phyloP scores from a whole-genome alignment of 805 yeast genomes.

The Cyberlindnera mycetangii region DNA sequence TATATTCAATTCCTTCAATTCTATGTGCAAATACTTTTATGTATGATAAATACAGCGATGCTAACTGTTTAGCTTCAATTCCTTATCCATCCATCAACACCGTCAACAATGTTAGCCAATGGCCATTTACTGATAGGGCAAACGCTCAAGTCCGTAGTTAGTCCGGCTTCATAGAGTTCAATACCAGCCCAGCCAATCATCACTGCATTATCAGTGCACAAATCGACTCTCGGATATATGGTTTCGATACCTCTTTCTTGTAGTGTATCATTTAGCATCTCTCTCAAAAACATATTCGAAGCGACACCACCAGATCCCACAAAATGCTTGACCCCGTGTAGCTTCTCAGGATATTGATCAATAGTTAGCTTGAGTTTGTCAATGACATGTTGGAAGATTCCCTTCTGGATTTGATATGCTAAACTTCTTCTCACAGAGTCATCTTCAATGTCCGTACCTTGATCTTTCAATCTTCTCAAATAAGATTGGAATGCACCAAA shows the following conservation, averaged over 20 bases:
- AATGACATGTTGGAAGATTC: constrained; percentile 69
- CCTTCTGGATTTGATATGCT: constrained; percentile 59
- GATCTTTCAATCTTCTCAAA: constrained; percentile 38
- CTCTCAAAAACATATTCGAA: constrained; percentile 59
- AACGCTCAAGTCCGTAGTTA: constrained; percentile 48
- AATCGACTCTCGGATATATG: constrained; percentile 62
- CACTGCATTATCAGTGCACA: constrained; percentile 93
- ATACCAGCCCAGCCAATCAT: constrained; percentile 99
- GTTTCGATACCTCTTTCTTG: constrained; percentile 34
- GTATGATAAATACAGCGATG: too few species aligned
- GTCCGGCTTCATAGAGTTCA: constrained; percentile 60
- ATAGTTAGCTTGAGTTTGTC: constrained; percentile 58
- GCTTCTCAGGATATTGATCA: constrained; percentile 36
- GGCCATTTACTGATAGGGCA: constrained; percentile 87
- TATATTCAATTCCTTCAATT: neutral
- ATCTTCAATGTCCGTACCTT: constrained; percentile 14
- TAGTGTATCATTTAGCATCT: constrained; percentile 42
- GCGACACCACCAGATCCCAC: constrained; percentile 96
- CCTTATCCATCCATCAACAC: constrained; percentile 49
- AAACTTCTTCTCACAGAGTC: constrained; percentile 39
- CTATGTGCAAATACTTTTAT: neutral
- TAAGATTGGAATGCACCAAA: constrained; percentile 74
- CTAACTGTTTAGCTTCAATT: too few species aligned
- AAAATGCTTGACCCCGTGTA: constrained; percentile 47
- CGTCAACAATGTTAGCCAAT: constrained; percentile 43